Evolutionary conservation across 164 flowering plant genomes (phyloP).

Genomic region (Cinnamomum micranthum): DNA sequence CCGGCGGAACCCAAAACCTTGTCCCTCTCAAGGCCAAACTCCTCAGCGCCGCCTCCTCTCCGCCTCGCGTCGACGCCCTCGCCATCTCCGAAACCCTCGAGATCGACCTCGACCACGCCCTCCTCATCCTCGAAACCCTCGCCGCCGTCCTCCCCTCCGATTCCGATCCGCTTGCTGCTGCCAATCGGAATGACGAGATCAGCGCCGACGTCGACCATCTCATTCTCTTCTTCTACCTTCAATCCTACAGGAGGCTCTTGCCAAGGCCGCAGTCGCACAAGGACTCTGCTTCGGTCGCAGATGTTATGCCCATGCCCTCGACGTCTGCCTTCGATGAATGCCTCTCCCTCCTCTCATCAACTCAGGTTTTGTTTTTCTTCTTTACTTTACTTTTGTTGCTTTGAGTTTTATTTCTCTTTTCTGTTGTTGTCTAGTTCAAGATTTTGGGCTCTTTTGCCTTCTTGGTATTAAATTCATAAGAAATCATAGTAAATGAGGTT

Average conservation of each 20-base stretch:
- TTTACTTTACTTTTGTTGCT: not conserved
- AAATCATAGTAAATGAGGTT: too few species aligned
- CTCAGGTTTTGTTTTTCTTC: constrained; percentile 48
- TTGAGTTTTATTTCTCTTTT: not conserved
- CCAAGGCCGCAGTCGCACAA: constrained; percentile 72
- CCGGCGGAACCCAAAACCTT: constrained; percentile 68
- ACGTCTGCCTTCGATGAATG: constrained; percentile 92
- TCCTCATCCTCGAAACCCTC: constrained; percentile 72
- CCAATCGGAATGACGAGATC: constrained; percentile 8
- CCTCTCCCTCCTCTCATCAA: constrained; percentile 82
- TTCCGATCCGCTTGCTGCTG: constrained; percentile 45
- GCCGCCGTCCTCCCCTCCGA: constrained; percentile 59
- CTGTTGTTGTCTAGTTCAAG: too few species aligned
- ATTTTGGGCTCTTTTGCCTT: too few species aligned
- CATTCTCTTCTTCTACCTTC: constrained; percentile 74
- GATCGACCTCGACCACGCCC: constrained; percentile 70
- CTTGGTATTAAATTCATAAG: too few species aligned
- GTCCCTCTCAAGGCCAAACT: constrained; percentile 50
- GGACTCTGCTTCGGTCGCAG: constrained; percentile 83
- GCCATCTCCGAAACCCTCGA: constrained; percentile 51
- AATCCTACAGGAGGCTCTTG: constrained; percentile 75
- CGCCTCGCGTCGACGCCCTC: constrained; percentile 34
- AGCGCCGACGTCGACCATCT: constrained; percentile 75
- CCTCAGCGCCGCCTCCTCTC: constrained; percentile 10
- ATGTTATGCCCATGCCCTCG: constrained; percentile 99